These are phyloP conservation scores for Dendrocalamus sinicus DNA, from an alignment of 176 grass and related monocot species.

Conservation along the genomic window DNA sequence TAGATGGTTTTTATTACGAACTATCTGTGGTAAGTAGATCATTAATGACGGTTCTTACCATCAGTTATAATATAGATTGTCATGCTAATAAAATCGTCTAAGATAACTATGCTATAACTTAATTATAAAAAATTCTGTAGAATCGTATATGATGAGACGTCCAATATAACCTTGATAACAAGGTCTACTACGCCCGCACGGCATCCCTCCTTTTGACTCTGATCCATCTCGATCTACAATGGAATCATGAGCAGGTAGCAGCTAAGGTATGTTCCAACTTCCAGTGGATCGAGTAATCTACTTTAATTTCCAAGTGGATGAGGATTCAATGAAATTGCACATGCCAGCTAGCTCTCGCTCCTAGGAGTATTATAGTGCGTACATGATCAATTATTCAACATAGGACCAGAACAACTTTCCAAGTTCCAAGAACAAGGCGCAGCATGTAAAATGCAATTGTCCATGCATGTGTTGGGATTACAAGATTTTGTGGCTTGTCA, in stretches of 20 bases:
- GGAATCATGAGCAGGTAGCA: neutral
- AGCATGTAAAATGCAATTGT: neutral
- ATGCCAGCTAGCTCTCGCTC: no score
- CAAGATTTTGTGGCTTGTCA: neutral
- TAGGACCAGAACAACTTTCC: neutral
- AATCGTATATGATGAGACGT: no score
- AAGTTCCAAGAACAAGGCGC: neutral
- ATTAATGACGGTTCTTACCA: no score
- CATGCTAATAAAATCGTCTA: no score
- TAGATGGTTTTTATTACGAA: no score
- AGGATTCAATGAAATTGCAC: neutral
- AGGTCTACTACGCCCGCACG: neutral
- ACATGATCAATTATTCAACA: no score
- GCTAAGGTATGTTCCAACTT: neutral
- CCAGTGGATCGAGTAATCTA: neutral
- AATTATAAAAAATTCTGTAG: no score
- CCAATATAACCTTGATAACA: accelerated
- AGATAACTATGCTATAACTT: no score
- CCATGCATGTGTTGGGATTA: neutral
- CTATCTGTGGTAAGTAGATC: no score
- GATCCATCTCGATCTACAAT: neutral
- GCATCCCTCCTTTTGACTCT: no score
- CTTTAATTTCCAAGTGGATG: neutral
- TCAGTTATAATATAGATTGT: no score
- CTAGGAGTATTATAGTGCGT: no score